Base-by-base conservation (phyloP, 768 basidiomycete genomes). In the Russula virescens region DNA sequence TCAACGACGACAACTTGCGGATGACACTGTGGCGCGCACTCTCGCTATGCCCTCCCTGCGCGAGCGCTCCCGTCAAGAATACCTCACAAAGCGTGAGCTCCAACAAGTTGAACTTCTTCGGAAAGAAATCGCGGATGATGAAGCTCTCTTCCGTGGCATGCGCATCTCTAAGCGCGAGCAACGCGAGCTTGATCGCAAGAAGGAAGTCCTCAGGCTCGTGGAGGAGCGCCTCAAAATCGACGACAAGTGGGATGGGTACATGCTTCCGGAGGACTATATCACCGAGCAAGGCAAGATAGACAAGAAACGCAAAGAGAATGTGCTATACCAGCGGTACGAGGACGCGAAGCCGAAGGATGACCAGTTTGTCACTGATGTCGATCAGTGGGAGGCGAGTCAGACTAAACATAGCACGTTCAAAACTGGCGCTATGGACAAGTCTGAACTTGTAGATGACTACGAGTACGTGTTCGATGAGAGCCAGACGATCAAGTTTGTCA, bases 251-350 rank as follows among this genome's bases (percentile, higher is more conserved):
- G 97, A 99, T 64, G 96, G 96, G 9, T 99, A 99, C 72, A 87
- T 89, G 75, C 82, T 98, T 47, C 97, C 97, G 0, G 97, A 98
- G 68, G 97, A 98, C 74, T 99, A 99, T 72, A 82, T 98, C 69
- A 99, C 97, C 0, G 96, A 96, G 70, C 94, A 98, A 73, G 97
- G 97, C 31, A 97, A 95, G 76, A 94, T 99, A 63, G 95, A 98
- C 81, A 89, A 86, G 76, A 94, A 97, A 80, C 93, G 91, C 76
- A 94, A 97, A 71, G 85, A 94, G 72, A 88, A 88, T 66, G 94
- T 89, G 0, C 74, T 99, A 55, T 98, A 97, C 73, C 83, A 89
- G 69, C 92, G 97, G 43, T 98, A 99, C 70, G 91, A 97, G 70
- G 97, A 99, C 56, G 88, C 88, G 10, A 91, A 89, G 71, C 88